Evolutionary conservation across 805 yeast genomes (phyloP).

Genomic region (Kazachstania viticola): DNA sequence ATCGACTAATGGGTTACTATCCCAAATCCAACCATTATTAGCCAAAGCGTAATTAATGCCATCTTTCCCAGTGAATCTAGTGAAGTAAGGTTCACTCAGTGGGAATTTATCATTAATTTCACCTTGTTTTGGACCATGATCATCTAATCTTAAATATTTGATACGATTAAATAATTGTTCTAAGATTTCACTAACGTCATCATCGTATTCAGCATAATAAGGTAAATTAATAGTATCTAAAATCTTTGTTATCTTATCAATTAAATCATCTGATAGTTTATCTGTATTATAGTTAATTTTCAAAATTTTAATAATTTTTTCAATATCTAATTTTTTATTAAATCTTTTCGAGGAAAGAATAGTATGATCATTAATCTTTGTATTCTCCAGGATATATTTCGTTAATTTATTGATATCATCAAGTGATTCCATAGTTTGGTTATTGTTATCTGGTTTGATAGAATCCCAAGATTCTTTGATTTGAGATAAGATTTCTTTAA

Average conservation of each 20-base stretch:
- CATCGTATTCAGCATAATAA: conserved; percentile 62
- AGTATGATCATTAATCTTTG: conserved; percentile 30
- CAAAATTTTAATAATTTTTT: conserved; percentile 43
- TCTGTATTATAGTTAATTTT: conserved; percentile 27
- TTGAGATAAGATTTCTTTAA: conserved; percentile 29
- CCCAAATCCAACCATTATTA: conserved; percentile 98
- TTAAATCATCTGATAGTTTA: conserved; percentile 25
- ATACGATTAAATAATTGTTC: conserved; percentile 68
- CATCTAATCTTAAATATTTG: conserved; percentile 64
- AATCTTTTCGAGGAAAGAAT: conserved; percentile 39
- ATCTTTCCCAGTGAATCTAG: conserved; percentile 42
- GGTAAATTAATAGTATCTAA: conserved; percentile 71
- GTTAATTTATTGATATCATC: conserved; percentile 36
- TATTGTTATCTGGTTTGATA: conserved; percentile 7
- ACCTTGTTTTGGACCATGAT: conserved; percentile 74
- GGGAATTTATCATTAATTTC: conserved; percentile 46
- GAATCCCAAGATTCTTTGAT: conserved; percentile 30
- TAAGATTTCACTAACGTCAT: conserved; percentile 53
- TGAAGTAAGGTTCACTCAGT: conserved; percentile 78
- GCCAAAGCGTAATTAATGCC: conserved; percentile 67
- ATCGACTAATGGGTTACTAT: conserved; percentile 85
- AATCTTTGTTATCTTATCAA: conserved; percentile 31
- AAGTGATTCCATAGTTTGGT: conserved; percentile 28
- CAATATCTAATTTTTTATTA: conserved; percentile 41
- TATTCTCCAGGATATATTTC: conserved; percentile 33